Evolutionary conservation across 352 stramenopile genomes (phyloP).

Genomic region (Phytopythium delawarense): DNA sequence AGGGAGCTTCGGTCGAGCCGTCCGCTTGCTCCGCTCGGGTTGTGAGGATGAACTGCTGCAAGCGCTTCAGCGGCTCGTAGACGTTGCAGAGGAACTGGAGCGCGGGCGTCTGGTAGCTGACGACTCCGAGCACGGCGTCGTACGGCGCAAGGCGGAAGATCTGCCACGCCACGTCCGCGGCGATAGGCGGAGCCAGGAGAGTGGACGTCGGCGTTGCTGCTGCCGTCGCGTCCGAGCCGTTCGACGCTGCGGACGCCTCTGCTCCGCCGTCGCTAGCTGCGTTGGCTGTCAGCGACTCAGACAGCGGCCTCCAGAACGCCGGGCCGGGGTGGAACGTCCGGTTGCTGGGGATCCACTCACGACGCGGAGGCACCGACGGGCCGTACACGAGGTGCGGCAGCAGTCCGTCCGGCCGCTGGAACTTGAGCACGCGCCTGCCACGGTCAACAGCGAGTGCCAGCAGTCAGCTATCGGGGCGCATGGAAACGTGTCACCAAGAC

Average conservation of each 20-base stretch:
- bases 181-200: conserved; percentile 66
- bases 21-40: background rate
- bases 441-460: no score
- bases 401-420: conserved; percentile 50
- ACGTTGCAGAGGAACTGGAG: conserved; percentile 71
- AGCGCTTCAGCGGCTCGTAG: conserved; percentile 50
- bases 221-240: conserved; percentile 1
- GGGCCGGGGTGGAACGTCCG: conserved; percentile 77
- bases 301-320: conserved; percentile 44
- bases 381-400: conserved; percentile 78
- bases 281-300: background rate
- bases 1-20: background rate
- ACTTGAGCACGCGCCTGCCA: conserved; percentile 43
- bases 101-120: conserved; percentile 47
- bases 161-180: conserved; percentile 73
- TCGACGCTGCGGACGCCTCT: background rate
- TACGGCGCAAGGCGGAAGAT: conserved; percentile 81
- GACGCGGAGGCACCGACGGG: conserved; percentile 43
- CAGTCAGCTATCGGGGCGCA: background rate
- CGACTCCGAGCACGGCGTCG: conserved; percentile 60
- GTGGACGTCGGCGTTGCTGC: conserved; percentile 36
- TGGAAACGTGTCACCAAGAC: no score
- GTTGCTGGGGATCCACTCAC: conserved; percentile 57
- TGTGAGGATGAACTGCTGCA: conserved; percentile 48
- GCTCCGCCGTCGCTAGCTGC: background rate